A percentile compares a stretch with the other conserved stretches of the same genome.
phyloP scores from a whole-genome alignment of 2,329 filamentous ascomycete genomes.

The Thermoascus crustaceus region DNA sequence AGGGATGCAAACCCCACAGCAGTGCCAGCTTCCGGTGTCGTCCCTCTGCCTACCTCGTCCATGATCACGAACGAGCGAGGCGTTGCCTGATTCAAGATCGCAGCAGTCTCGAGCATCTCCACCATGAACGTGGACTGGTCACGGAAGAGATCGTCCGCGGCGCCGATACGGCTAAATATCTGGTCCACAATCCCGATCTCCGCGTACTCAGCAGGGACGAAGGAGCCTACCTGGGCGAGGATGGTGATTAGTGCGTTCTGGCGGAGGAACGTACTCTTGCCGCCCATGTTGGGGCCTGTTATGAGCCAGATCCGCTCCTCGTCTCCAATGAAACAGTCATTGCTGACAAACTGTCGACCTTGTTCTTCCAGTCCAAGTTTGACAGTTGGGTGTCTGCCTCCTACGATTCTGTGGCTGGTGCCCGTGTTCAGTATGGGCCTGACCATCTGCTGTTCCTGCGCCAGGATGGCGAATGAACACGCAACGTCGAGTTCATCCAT shows the following conservation, averaged over 20 bases:
- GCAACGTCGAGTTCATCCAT: conserved; percentile 90
- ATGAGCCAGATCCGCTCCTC: conserved; percentile 61
- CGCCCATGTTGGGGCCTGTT: conserved; percentile 93
- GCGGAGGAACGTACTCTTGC: conserved; percentile 90
- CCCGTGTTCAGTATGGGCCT: conserved; percentile 63
- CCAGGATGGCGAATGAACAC: conserved; percentile 74
- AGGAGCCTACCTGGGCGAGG: conserved; percentile 84
- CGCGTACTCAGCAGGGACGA: conserved; percentile 81
- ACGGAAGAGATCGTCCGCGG: conserved; percentile 86
- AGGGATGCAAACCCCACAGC: conserved; percentile 86
- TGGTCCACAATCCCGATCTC: conserved; percentile 89
- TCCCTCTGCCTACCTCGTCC: conserved; percentile 94
- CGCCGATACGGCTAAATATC: conserved; percentile 87
- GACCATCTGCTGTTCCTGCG: conserved; percentile 62
- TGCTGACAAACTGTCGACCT: conserved; percentile 73
- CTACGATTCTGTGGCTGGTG: conserved; percentile 65
- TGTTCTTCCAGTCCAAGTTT: conserved; percentile 71
- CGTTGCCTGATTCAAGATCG: conserved; percentile 80
- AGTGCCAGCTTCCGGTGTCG: conserved; percentile 82
- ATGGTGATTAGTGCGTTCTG: conserved; percentile 94
- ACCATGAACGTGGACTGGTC: conserved; percentile 99
- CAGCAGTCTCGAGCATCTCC: conserved; percentile 94
- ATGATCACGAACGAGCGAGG: conserved; percentile 86
- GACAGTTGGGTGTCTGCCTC: conserved; percentile 86
- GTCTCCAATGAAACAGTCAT: conserved; percentile 78